Conservation (phyloP, 2,329 filamentous ascomycete species). For the Pseudogymnoascus sp. region DNA sequence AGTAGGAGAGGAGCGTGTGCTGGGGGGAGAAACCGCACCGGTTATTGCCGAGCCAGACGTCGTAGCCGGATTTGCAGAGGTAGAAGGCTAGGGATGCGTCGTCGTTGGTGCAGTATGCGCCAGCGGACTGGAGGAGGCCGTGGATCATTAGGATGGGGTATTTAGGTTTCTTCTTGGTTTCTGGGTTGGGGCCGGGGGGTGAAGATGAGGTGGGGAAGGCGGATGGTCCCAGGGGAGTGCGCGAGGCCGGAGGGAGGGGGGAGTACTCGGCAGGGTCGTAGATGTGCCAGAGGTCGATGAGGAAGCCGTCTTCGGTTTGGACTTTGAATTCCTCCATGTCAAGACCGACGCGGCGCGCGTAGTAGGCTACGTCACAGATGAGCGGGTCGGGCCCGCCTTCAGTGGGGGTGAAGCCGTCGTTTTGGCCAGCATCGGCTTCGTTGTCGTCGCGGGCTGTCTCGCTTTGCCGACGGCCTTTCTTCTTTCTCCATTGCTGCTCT, state of each 20-base stretch:
- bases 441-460: constrained; percentile 23
- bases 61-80: constrained; percentile 83
- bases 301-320: constrained; percentile 88
- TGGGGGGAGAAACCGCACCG: constrained; percentile 75
- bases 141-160: constrained; percentile 85
- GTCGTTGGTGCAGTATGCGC: constrained; percentile 84
- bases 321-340: constrained; percentile 78
- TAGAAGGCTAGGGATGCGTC: constrained; percentile 86
- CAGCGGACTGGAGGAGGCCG: constrained; percentile 77
- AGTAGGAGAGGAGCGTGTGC: constrained; percentile 60
- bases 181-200: constrained; percentile 7
- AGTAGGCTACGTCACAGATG: constrained; percentile 72
- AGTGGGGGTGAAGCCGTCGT: constrained; percentile 51
- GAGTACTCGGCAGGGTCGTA: constrained; percentile 72
- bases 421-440: constrained; percentile 35
- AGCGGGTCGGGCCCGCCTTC: constrained; percentile 76
- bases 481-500: constrained; percentile 52
- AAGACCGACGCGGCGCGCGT: constrained; percentile 77
- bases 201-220: constrained; percentile 43
- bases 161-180: constrained; percentile 40
- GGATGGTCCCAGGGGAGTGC: constrained; percentile 49
- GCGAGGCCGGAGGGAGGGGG: constrained; percentile 39
- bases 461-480: constrained; percentile 32
- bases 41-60: constrained; percentile 94
- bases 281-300: constrained; percentile 82